A percentile compares a stretch with the other conserved stretches of the same genome.
Conservation (phyloP, 2,329 filamentous ascomycete genomes). For the Aspergillus sclerotialis region DNA sequence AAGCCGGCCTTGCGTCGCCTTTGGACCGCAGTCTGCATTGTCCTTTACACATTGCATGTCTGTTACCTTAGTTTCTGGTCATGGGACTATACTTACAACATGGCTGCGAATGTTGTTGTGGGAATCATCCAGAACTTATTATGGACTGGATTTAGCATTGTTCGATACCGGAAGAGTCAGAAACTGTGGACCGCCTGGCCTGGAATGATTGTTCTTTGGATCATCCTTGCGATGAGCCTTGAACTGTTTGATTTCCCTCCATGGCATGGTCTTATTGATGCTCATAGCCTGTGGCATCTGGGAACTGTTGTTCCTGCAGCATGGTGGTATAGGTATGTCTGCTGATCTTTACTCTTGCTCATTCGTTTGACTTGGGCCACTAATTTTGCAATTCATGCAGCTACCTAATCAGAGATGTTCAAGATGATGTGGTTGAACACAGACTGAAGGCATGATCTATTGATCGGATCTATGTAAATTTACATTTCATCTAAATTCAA, state of each 20-base stretch:
- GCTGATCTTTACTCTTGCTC: slow-evolving; percentile 1
- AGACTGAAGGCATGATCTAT: slow-evolving; percentile 59
- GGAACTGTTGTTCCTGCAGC: slow-evolving; percentile 83
- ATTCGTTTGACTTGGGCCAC: slow-evolving; percentile 8
- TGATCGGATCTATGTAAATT: no score
- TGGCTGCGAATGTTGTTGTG: slow-evolving; percentile 83
- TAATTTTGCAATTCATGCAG: slow-evolving; percentile 42
- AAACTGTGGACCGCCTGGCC: slow-evolving; percentile 83
- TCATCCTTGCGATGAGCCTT: slow-evolving; percentile 88
- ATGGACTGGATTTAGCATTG: slow-evolving; percentile 79
- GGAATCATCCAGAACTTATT: slow-evolving; percentile 74
- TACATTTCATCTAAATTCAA: slow-evolving; percentile 2
- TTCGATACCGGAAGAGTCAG: slow-evolving; percentile 63
- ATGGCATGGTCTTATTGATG: slow-evolving; percentile 73
- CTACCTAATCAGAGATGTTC: slow-evolving; percentile 78
- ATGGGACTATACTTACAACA: slow-evolving; percentile 98
- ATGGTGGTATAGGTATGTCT: slow-evolving; percentile 87
- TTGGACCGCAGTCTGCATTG: slow-evolving; percentile 69
- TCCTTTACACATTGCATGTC: slow-evolving; percentile 69
- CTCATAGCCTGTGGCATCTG: slow-evolving; percentile 92
- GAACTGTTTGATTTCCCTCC: slow-evolving; percentile 93
- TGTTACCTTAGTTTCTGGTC: slow-evolving; percentile 74
- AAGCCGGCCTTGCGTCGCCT: slow-evolving; percentile 54
- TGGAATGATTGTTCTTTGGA: slow-evolving; percentile 83
- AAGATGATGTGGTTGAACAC: slow-evolving; percentile 69